Evolutionary conservation across 176 grass and related monocot species (phyloP).

Genomic region (Coix lacrymajobi): DNA sequence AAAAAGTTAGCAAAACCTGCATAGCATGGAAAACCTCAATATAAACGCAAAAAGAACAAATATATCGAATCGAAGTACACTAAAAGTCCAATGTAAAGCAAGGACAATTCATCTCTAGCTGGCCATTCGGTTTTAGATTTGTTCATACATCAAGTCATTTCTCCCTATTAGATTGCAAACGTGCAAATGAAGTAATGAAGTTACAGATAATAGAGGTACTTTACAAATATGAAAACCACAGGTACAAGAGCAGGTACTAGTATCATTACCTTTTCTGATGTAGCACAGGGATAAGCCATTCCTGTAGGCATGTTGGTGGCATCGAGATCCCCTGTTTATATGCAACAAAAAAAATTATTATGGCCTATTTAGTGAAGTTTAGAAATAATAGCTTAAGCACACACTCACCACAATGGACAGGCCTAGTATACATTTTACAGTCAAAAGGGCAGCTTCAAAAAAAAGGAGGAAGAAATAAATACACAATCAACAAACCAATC

Average conservation of each 20-base stretch:
- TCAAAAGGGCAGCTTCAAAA: background rate
- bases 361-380: background rate
- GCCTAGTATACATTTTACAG: background rate
- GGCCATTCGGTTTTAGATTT: background rate
- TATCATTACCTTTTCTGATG: background rate
- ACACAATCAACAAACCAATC: background rate
- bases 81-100: background rate
- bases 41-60: background rate
- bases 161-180: background rate
- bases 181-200: background rate
- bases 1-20: background rate
- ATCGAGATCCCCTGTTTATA: background rate
- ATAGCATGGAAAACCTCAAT: background rate
- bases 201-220: background rate
- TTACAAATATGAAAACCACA: background rate
- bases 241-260: background rate
- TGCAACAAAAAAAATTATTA: background rate
- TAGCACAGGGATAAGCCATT: background rate
- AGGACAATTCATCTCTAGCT: background rate
- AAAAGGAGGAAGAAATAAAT: background rate
- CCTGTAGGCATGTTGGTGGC: background rate
- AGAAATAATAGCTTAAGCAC: background rate
- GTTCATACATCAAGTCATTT: background rate
- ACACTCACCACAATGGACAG: background rate
- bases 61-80: background rate